Base-by-base conservation (phyloP, 176 grass and related monocot species). In the Thalia dealbata region DNA sequence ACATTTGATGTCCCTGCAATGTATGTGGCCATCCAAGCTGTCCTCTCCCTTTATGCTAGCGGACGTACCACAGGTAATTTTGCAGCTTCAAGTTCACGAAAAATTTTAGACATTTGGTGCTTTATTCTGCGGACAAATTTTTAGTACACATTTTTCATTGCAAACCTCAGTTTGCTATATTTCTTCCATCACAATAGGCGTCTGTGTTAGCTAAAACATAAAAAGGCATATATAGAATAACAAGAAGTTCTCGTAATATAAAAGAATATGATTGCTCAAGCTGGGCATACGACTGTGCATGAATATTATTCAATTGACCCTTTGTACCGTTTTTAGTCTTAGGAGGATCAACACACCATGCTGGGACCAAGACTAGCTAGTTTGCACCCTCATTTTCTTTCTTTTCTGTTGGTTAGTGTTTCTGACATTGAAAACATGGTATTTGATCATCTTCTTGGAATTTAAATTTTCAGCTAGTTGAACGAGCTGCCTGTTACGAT, bases 1-100 rank as follows among this genome's bases (percentile, higher is more conserved):
- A 55, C 50, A 16, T 73, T 73, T 35, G 51, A 73, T 73, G 70
- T 73, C 26, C 70, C 71, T 38, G 71, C 71, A 0, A 73, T 73
- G 71, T 58, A 56, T 56, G 51, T 73, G 13, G 25, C 71, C 8
- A 73, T 73, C 29, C 71, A 73, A 22, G 71, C 71, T 41, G 71
- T 73, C 50, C 51, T 73, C 71, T 73, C 71, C 13, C 71, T 73
- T 38, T 58, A 73, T 73, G 71, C 71, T 35, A 58, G 71, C 6
- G 51, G 71, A 73, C 71, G 71, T n/a, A 73, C 71, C 16, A 73
- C 71, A 73, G 28, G 71, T 73, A 58, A 22, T 30, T 73, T 58
- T 73, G 19, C 38, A 56, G 11, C 1, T 35, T 41, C 13, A 32
- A 29, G 14, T 13, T 50, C 19, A 12, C 35, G 35, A 10, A 32